Evolutionary conservation across 495 filamentous ascomycete species (phyloP).

Genomic region (Sporormia fimetaria): DNA sequence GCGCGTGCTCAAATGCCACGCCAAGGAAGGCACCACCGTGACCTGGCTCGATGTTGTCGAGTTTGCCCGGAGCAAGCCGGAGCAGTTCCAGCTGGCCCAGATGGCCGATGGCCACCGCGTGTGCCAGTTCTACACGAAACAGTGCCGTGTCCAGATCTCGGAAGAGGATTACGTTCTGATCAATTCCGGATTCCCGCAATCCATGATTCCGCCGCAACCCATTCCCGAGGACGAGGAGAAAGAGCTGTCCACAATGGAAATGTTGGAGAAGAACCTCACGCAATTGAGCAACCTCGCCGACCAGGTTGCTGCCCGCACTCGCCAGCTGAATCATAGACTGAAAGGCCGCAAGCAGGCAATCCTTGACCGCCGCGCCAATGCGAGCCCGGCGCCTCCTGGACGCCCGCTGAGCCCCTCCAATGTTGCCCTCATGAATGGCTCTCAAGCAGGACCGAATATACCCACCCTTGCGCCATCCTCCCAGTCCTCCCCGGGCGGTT

Average conservation of each 20-base stretch:
- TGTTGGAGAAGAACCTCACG: conserved; percentile 62
- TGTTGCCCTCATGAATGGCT: conserved; percentile 29
- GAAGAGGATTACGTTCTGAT: conserved; percentile 81
- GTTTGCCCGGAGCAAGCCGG: conserved; percentile 68
- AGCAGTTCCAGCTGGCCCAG: conserved; percentile 65
- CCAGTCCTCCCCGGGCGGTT: conserved; percentile 41
- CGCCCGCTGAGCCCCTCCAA: conserved; percentile 32
- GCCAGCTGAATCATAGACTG: conserved; percentile 72
- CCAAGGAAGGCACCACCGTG: conserved; percentile 50
- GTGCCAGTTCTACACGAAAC: conserved; percentile 73
- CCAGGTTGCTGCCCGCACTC: conserved; percentile 59
- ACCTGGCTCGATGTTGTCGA: conserved; percentile 79
- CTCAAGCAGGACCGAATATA: conserved; percentile 12
- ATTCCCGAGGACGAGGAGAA: conserved; percentile 78
- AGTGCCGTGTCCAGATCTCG: conserved; percentile 70
- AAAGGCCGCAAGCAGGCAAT: conserved; percentile 66
- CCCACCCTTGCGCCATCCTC: conserved; percentile 20
- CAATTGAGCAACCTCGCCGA: conserved; percentile 70
- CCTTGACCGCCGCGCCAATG: conserved; percentile 38
- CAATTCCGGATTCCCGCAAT: conserved; percentile 66
- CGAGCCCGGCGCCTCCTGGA: conserved; percentile 20
- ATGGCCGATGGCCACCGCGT: conserved; percentile 53
- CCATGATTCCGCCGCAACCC: conserved; percentile 71
- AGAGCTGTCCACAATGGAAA: conserved; percentile 71
- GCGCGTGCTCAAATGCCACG: conserved; percentile 52